These are phyloP conservation scores for Tuber aestivum DNA, from an alignment of 495 filamentous ascomycete species.

Conservation along the genomic window DNA sequence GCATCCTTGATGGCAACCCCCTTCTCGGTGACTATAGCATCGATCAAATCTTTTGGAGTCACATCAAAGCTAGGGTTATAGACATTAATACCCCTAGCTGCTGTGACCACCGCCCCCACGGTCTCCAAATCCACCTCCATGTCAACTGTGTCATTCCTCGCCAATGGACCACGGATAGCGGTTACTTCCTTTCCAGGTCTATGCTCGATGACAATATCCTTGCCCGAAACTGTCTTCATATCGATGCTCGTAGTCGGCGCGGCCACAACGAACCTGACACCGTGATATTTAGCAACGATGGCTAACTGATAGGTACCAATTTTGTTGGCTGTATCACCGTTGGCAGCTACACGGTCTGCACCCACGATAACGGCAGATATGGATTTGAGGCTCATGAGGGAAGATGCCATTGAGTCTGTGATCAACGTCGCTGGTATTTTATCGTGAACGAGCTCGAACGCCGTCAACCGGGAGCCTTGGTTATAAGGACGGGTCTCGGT, in stretches of 20 bases:
- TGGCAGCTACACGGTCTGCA: constrained; percentile 88
- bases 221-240: constrained; percentile 65
- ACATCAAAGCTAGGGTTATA: constrained; percentile 98
- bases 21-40: constrained; percentile 88
- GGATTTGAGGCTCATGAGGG: constrained; percentile 60
- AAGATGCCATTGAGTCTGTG: constrained; percentile 93
- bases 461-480: constrained; percentile 89
- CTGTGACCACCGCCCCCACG: constrained; percentile 68
- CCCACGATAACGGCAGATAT: constrained; percentile 87
- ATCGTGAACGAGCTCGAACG: constrained; percentile 92
- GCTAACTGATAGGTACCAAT: constrained; percentile 93
- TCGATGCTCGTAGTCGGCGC: constrained; percentile 94
- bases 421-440: constrained; percentile 86
- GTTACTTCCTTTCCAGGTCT: constrained; percentile 72
- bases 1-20: constrained; percentile 72
- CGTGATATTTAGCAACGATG: constrained; percentile 76
- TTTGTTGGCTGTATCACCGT: constrained; percentile 97
- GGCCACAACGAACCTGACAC: constrained; percentile 88
- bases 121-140: constrained; percentile 49
- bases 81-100: constrained; percentile 70
- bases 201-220: constrained; percentile 80
- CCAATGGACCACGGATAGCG: constrained; percentile 66
- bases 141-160: constrained; percentile 46
- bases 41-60: constrained; percentile 77
- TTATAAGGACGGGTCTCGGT: constrained; percentile 98